Conservation (phyloP, 2,329 filamentous ascomycete genomes). For the Fusarium ramigenum region DNA sequence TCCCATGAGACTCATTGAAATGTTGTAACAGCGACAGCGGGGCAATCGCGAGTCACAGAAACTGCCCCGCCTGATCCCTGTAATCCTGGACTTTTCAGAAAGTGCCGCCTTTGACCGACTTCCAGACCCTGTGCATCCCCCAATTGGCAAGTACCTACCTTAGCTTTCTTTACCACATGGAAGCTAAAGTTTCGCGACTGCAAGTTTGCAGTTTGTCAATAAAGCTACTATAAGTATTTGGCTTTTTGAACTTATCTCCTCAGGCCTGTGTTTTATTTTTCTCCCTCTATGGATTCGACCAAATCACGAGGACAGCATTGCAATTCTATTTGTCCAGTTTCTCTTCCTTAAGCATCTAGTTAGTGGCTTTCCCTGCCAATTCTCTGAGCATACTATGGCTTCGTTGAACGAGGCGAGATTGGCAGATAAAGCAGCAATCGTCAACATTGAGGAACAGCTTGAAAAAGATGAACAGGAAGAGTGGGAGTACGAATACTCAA, state of each 20-base stretch:
- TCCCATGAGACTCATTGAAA: conserved; percentile 22
- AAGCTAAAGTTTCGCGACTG: conserved; percentile 9
- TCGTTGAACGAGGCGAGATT: conserved; percentile 25
- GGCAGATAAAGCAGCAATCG: conserved; percentile 40
- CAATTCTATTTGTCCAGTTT: background rate
- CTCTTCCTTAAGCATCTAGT: background rate
- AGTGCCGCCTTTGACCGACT: conserved; percentile 44
- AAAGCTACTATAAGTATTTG: background rate
- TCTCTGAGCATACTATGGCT: conserved; percentile 14
- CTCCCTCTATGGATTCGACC: background rate
- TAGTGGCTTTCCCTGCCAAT: background rate
- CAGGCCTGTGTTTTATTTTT: background rate
- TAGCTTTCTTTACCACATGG: background rate
- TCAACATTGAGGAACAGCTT: conserved; percentile 45
- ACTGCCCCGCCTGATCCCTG: conserved; percentile 45
- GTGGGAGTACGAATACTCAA: conserved; percentile 75
- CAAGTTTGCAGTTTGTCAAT: background rate
- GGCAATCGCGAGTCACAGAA: conserved; percentile 29
- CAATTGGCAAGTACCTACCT: conserved; percentile 26
- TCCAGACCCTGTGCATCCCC: background rate
- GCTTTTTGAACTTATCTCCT: background rate
- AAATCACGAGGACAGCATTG: background rate
- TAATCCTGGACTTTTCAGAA: conserved; percentile 21
- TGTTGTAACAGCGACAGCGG: conserved; percentile 38
- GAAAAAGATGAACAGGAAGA: conserved; percentile 61